Evolutionary conservation across 2,329 filamentous ascomycete species (phyloP), one percentile per base, ranked within the genome.

Genomic region (Penicillium polonicum): DNA sequence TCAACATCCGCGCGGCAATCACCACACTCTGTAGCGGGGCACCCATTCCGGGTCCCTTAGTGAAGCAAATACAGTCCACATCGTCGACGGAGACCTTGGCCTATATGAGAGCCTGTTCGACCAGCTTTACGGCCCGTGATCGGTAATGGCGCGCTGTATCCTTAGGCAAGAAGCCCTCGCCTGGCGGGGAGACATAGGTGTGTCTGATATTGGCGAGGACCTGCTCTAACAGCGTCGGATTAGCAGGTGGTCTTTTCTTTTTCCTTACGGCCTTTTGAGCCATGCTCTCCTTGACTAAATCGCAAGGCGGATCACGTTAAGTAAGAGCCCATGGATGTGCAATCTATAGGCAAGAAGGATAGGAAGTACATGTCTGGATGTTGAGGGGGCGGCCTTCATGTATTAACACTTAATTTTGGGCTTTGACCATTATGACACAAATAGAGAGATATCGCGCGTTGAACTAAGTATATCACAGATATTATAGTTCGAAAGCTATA

Each of bases 131-230:
- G 62, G 97, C 91, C 86, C 89, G 91, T 71, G 85, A 73, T 63
- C 94, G 88, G 82, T 99, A 94, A 78, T 99, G 94, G 52, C 85
- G 85, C 17, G 94, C 94, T 0, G 93, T 97, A 78, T 99, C 94
- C 74, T 97, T 97, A 60, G 94, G 94, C 4, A 97, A 84, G 78
- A 99, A 97, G 5, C 94, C 94, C 59, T 92, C 90, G 43, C 94
- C 94, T 0, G 94, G 92, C 4, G 94, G 93, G 44, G 93, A 90
- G 68, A 88, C 83, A 79, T 93, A 99, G 21, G 94, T 99, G 79
- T 97, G 90, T 54, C 94, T 89, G 65, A 97, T 83, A 79, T 99
- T 99, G 72, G 92, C 88, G 65, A 99, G 90, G 72, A 99, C 88
- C 64, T 27, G 31, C 6, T 0, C 12, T 33, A 33, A 15, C 12